phyloP scores from a whole-genome alignment of 768 basidiomycete species.

The Russula earlei region DNA sequence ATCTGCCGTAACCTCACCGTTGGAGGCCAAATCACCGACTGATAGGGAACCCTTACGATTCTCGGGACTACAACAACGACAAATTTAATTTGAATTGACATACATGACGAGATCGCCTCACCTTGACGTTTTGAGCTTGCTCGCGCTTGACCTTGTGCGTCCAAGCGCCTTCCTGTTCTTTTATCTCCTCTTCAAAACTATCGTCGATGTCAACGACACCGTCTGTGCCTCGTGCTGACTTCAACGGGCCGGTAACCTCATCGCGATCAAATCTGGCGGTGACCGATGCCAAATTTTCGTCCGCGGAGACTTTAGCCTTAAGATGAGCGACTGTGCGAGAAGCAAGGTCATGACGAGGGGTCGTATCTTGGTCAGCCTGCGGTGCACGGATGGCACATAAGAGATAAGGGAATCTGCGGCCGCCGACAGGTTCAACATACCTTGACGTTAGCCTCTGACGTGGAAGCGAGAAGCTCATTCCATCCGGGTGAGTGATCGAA shows the following conservation, averaged over 20 bases:
- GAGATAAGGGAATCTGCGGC: neutral
- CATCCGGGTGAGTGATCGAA: conserved; percentile 54
- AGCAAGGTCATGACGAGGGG: conserved; percentile 6
- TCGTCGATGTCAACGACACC: conserved; percentile 12
- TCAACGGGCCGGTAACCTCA: conserved; percentile 17
- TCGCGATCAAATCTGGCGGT: conserved; percentile 13
- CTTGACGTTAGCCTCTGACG: conserved; percentile 61
- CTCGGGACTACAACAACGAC: neutral
- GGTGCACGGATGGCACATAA: too few species aligned
- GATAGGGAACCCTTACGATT: neutral
- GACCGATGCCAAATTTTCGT: conserved; percentile 2
- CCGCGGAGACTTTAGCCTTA: conserved; percentile 4
- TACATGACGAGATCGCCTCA: neutral
- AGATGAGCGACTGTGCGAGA: conserved; percentile 13
- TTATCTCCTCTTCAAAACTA: conserved; percentile 17
- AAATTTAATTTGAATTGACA: neutral
- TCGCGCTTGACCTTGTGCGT: conserved; percentile 15
- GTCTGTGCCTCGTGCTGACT: conserved; percentile 6
- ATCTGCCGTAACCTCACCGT: neutral
- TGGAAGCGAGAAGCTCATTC: conserved; percentile 56
- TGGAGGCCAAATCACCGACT: neutral
- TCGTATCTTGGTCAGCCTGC: conserved; percentile 16
- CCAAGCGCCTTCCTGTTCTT: conserved; percentile 19
- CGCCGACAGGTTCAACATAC: conserved; percentile 24
- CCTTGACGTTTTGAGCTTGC: conserved; percentile 3